phyloP scores from a whole-genome alignment of 441 rosid species.

The Cnidoscolus chayamansa region DNA sequence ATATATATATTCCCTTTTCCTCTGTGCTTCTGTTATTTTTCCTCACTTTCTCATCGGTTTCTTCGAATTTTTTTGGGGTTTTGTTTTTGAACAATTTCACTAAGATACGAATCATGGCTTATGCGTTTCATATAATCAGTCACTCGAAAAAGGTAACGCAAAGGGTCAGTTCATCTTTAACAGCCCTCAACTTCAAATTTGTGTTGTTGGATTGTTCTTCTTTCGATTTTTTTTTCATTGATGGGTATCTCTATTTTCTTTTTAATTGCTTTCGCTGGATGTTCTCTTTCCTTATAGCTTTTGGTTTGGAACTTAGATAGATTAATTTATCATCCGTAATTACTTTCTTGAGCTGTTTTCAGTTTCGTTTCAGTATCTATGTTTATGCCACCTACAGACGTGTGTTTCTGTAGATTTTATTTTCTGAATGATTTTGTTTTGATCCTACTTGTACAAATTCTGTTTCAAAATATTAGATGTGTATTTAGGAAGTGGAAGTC shows the following conservation, averaged over 20 bases:
- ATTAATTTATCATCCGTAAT: neutral
- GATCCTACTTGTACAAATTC: neutral
- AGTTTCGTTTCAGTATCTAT: neutral
- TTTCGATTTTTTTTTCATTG: neutral
- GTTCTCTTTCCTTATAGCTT: no score
- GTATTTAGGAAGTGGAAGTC: no score
- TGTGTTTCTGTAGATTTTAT: no score
- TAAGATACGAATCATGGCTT: slow-evolving; percentile 43
- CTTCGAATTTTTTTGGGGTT: neutral
- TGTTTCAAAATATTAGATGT: neutral
- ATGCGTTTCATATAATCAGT: slow-evolving; percentile 53
- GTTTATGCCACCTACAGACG: no score
- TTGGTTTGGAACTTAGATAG: neutral
- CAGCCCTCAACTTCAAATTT: neutral
- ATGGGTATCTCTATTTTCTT: neutral
- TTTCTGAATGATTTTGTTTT: neutral
- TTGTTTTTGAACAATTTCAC: neutral
- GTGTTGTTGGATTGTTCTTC: neutral
- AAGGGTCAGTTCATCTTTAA: no score
- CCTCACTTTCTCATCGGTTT: neutral
- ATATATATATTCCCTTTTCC: neutral
- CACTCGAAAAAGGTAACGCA: slow-evolving; percentile 55
- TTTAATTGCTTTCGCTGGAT: no score
- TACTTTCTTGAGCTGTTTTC: slow-evolving; percentile 6
- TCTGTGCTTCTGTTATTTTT: neutral